Conservation (phyloP, 179 eudicot species). For the Actinidia polygama region DNA sequence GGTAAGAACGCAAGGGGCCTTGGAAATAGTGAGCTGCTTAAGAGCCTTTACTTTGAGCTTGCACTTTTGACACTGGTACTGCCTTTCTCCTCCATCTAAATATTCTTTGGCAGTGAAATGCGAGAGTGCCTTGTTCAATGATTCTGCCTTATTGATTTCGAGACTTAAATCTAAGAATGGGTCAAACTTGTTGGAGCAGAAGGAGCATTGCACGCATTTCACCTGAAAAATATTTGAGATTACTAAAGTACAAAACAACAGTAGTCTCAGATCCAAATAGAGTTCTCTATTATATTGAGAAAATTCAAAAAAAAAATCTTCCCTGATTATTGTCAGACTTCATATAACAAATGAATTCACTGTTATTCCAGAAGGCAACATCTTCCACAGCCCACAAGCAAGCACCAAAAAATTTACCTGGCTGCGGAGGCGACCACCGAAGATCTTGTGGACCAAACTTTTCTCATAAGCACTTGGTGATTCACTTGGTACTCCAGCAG, state of each 20-base stretch:
- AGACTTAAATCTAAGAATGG: constrained; percentile 96
- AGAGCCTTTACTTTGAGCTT: constrained; percentile 91
- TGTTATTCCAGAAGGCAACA: background rate
- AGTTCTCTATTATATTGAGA: background rate
- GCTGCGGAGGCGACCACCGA: constrained; percentile 93
- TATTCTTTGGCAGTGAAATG: constrained; percentile 86
- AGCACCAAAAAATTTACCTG: constrained; percentile 56
- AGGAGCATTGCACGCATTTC: constrained; percentile 88
- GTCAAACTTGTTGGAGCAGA: constrained; percentile 85
- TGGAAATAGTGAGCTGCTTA: constrained; percentile 82
- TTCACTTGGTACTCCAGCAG: constrained; percentile 90
- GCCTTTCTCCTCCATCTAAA: constrained; percentile 90
- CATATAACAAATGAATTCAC: background rate
- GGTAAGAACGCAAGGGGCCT: constrained; percentile 86
- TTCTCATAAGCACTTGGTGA: constrained; percentile 92
- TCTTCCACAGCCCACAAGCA: background rate
- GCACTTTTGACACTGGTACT: constrained; percentile 87
- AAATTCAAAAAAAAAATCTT: background rate
- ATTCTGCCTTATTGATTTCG: constrained; percentile 84
- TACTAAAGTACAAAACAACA: background rate
- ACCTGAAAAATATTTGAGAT: constrained; percentile 51
- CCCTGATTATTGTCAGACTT: background rate
- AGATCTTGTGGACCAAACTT: constrained; percentile 94
- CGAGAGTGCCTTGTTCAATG: constrained; percentile 69
- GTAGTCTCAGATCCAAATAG: background rate